These are phyloP conservation scores for Backusella mclennaniae DNA, from an alignment of 192 early-diverging fungal species.

Conservation along the genomic window DNA sequence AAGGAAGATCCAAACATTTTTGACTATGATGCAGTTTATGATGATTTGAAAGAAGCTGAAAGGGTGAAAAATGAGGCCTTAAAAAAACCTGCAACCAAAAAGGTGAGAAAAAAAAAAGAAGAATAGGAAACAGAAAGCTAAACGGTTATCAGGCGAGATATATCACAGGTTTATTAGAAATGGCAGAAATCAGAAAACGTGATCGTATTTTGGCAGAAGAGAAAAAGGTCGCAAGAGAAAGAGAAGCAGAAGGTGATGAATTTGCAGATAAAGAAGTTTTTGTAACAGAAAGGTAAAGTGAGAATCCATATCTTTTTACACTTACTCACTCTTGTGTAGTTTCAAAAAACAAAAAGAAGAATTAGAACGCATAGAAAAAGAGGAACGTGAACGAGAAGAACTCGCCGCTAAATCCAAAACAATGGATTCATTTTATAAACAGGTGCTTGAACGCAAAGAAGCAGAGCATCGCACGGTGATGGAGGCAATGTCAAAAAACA, in stretches of 20 bases:
- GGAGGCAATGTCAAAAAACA: constrained; percentile 17
- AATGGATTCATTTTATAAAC: constrained; percentile 62
- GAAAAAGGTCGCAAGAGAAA: constrained; percentile 66
- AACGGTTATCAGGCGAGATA: constrained; percentile 54
- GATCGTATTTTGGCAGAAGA: constrained; percentile 69
- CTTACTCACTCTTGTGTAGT: constrained; percentile 11
- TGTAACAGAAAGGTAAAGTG: constrained; percentile 66
- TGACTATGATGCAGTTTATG: constrained; percentile 80
- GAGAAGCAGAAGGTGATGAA: constrained; percentile 68
- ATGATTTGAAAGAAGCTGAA: constrained; percentile 64
- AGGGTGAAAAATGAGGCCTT: constrained; percentile 45
- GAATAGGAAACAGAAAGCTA: constrained; percentile 7
- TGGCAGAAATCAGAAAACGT: constrained; percentile 66
- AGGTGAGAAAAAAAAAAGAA: constrained; percentile 22
- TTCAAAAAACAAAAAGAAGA: constrained; percentile 61
- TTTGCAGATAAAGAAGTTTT: constrained; percentile 80
- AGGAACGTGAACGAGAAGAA: constrained; percentile 61
- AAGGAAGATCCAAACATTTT: constrained; percentile 70
- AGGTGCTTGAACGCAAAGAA: constrained; percentile 54
- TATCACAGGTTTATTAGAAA: constrained; percentile 57
- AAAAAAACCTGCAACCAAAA: constrained; percentile 41
- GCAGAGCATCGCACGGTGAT: constrained; percentile 31
- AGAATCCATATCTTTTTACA: neutral
- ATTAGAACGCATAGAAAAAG: constrained; percentile 53
- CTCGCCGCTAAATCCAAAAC: constrained; percentile 22